Conservation (phyloP, 805 yeast species). For the Ogataea polymorpha region DNA sequence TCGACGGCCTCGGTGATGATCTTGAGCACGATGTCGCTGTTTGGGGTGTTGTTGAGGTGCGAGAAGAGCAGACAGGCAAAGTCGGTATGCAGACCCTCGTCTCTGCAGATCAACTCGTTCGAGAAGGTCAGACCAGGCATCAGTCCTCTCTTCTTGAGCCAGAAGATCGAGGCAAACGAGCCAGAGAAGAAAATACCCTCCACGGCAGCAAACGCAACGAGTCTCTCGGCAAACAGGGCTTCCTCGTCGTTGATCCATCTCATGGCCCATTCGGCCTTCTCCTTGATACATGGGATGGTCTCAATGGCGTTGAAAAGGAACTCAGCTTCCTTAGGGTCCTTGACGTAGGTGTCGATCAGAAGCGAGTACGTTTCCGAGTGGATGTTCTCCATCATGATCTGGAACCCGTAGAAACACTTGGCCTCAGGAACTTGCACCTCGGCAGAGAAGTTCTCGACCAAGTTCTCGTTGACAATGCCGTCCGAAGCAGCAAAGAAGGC, state of each 20-base stretch:
- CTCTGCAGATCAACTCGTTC: constrained; percentile 95
- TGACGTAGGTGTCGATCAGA: constrained; percentile 90
- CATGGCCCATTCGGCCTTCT: constrained; percentile 98
- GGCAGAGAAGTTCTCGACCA: constrained; percentile 95
- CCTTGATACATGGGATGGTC: constrained; percentile 91
- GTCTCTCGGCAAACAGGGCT: constrained; percentile 90
- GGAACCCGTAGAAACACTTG: constrained; percentile 98
- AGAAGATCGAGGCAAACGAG: constrained; percentile 95
- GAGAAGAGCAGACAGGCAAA: constrained; percentile 94
- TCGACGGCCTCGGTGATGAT: constrained; percentile 93
- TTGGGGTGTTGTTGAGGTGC: constrained; percentile 88
- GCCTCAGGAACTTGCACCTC: constrained; percentile 98
- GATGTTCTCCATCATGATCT: constrained; percentile 99
- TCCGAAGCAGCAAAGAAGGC: constrained; percentile 99
- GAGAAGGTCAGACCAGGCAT: constrained; percentile 99
- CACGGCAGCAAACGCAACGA: constrained; percentile 97
- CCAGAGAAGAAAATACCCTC: constrained; percentile 99
- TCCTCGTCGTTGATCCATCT: constrained; percentile 91
- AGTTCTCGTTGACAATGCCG: constrained; percentile 96
- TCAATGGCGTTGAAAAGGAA: constrained; percentile 93
- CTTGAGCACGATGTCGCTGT: constrained; percentile 69
- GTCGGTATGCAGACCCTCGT: constrained; percentile 98
- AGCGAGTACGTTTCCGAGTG: constrained; percentile 97
- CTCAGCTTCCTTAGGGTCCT: constrained; percentile 91
- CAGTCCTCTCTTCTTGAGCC: constrained; percentile 98